Evolutionary conservation across 208 protist genomes (phyloP).

Genomic region (Eutreptiella sp.): DNA sequence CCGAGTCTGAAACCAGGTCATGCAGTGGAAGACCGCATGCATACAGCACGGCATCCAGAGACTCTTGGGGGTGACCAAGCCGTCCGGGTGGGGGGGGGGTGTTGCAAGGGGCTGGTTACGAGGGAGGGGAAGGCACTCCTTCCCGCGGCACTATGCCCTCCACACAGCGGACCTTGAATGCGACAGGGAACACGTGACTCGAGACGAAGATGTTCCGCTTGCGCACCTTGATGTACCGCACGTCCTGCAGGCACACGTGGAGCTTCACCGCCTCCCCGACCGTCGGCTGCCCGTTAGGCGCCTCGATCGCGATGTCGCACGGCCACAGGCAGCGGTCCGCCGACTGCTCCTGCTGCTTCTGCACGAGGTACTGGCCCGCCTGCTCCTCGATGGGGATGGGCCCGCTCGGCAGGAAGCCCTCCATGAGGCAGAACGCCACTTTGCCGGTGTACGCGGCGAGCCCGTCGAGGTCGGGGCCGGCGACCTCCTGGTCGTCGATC

Average conservation of each 20-base stretch:
- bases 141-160: no score
- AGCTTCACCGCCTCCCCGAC: conserved; percentile 67
- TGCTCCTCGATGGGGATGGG: background rate
- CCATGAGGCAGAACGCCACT: conserved; percentile 11
- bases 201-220: conserved; percentile 73
- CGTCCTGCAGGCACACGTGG: conserved; percentile 77
- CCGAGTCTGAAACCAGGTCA: no score
- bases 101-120: no score
- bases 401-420: background rate
- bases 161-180: conserved; percentile 79
- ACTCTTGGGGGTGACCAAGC: no score
- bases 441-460: background rate
- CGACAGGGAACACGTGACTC: conserved; percentile 67
- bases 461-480: background rate
- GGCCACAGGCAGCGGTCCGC: no score
- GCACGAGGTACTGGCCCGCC: background rate
- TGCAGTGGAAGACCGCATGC: no score
- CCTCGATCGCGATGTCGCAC: no score
- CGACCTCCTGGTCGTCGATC: background rate
- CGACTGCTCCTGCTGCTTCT: conserved; percentile 3
- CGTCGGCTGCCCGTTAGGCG: no score
- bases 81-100: no score
- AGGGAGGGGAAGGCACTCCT: no score
- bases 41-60: no score
- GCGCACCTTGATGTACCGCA: conserved; percentile 61